Percentiles rank a stretch among this genome's conserved stretches.
Conservation (phyloP, 1,284 basidiomycete genomes). For the Stygiomarasmius scandens region DNA sequence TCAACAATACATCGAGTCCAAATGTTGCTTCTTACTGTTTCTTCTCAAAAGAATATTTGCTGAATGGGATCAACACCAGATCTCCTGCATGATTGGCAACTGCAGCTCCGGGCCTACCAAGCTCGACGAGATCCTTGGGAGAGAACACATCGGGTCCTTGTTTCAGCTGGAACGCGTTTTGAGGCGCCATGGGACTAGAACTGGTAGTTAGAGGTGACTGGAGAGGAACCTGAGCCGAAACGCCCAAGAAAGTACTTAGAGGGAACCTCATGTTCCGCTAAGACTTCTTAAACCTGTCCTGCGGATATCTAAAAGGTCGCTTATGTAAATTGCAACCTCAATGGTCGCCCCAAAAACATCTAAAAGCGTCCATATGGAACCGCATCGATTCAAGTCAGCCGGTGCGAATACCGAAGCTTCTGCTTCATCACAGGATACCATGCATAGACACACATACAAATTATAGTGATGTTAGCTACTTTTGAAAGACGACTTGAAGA, state of each 20-base stretch:
- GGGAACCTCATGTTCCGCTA: slow-evolving; percentile 40
- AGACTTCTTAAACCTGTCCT: not conserved
- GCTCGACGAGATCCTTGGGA: slow-evolving; percentile 71
- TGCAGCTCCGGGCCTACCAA: slow-evolving; percentile 71
- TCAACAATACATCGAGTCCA: not conserved
- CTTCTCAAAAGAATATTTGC: slow-evolving; percentile 68
- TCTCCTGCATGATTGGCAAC: slow-evolving; percentile 68
- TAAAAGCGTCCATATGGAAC: no score
- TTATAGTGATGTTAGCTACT: slow-evolving; percentile 10
- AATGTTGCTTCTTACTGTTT: slow-evolving; percentile 60
- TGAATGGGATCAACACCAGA: slow-evolving; percentile 67
- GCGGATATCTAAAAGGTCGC: no score
- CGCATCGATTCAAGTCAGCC: no score
- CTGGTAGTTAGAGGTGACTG: slow-evolving; percentile 27
- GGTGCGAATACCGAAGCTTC: not conserved
- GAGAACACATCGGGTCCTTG: slow-evolving; percentile 62
- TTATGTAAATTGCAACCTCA: no score
- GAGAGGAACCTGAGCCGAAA: slow-evolving; percentile 55
- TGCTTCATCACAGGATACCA: not conserved
- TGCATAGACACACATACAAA: not conserved
- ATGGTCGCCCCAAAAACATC: no score
- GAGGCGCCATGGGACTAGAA: slow-evolving; percentile 29
- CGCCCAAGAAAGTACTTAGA: slow-evolving; percentile 31
- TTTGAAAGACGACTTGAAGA: not conserved
- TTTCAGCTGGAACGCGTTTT: slow-evolving; percentile 55